A percentile compares a stretch with the other conserved stretches of the same genome.
These are phyloP conservation scores for Bruguiera gymnorhiza DNA, from an alignment of 345 rosid species.

Conservation along the genomic window DNA sequence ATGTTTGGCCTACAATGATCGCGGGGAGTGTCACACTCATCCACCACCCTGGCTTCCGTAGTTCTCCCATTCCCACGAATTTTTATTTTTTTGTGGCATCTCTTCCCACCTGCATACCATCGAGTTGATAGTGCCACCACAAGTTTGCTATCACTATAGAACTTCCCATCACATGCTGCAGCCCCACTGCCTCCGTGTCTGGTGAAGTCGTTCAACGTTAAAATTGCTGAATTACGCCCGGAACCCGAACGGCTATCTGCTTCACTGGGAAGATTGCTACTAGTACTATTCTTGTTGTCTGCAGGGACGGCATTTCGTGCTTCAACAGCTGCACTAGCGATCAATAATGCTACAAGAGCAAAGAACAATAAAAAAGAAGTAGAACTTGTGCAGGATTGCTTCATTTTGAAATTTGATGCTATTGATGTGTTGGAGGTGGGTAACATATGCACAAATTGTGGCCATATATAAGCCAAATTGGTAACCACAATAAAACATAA, in stretches of 20 bases:
- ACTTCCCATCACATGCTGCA: constrained; percentile 13
- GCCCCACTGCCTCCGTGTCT: constrained; percentile 3
- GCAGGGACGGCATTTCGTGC: constrained; percentile 13
- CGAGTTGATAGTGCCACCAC: constrained; percentile 21
- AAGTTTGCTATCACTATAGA: neutral
- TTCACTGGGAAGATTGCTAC: constrained; percentile 10
- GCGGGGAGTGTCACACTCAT: constrained; percentile 22
- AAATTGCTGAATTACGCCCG: neutral
- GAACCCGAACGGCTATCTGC: neutral
- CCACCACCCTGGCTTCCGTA: constrained; percentile 11
- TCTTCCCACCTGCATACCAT: constrained; percentile 14
- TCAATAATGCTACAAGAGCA: constrained; percentile 2
- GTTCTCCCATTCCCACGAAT: constrained; percentile 14
- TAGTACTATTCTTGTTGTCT: constrained; percentile 8
- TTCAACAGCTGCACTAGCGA: neutral
- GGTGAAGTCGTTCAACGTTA: constrained; percentile 13
- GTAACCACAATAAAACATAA: no score
- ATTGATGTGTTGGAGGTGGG: neutral
- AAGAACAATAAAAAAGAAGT: constrained; percentile 1
- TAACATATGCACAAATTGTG: neutral
- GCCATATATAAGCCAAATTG: neutral
- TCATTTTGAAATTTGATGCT: constrained; percentile 6
- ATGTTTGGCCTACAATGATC: constrained; percentile 15
- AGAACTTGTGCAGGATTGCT: neutral
- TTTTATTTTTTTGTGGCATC: constrained; percentile 4